Evolutionary conservation across 495 filamentous ascomycete species (phyloP), one percentile per base, ranked within the genome.

Genomic region (Lophiotrema nucula): DNA sequence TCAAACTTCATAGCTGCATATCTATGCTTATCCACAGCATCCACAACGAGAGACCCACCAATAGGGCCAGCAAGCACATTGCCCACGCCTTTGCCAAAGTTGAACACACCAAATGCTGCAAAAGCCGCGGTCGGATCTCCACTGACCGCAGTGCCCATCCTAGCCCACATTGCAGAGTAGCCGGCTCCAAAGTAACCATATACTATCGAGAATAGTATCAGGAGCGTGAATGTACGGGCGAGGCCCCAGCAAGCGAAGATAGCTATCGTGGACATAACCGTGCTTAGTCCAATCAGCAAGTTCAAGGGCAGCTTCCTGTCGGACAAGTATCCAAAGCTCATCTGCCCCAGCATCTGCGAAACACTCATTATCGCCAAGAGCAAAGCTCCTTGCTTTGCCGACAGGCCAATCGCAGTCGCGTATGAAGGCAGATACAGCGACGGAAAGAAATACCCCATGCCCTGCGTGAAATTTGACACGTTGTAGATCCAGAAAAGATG

Each of bases 141-240:
- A 38, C 58, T 70, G 11, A 72, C 56, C 2, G 65, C 67, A 5
- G 42, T 66, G 2, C 58, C 67, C 63, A 74, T 72, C 18, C 66
- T 48, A 1, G 57, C 57, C 53, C 70, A 68, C 42, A 72, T 49
- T 1, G 69, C 58, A 3, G 60, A 61, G 44, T 70, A 76, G 11
- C 70, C 73, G 10, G 63, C 65, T 2, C 56, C 73, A 58, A 74
- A 76, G 60, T 72, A 47, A 23, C 73, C 73, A 46, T 72, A 74
- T 0, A 73, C 27, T 12, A 73, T 31, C 21, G 67, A 31, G 53
- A 72, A 76, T 0, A 69, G 47, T 3, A 70, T 26, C 43, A 73
- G 39, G 1, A 59, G 27, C 4, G 33, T 48, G 6, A 74, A 46
- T 2, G 62, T 65, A 21, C 60, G 43, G 4, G 69, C 67, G 1